Evolutionary conservation across 1,139 yeast species (phyloP).

Genomic region (Chernovozyma aurita): DNA sequence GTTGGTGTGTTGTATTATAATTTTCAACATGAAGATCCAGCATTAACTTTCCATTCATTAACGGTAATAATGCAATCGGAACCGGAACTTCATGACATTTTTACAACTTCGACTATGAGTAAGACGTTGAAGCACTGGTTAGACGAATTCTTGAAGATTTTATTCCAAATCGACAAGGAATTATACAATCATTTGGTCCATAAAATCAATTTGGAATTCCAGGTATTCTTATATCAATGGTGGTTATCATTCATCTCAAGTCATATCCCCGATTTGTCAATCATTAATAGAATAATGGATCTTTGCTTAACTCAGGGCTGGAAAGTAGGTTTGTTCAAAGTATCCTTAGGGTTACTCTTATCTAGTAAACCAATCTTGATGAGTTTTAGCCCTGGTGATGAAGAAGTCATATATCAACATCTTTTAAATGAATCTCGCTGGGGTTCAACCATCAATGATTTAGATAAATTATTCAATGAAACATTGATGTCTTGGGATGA

Average conservation of each 20-base stretch:
- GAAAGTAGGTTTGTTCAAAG: conserved; percentile 56
- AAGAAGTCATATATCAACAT: conserved; percentile 60
- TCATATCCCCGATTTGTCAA: conserved; percentile 51
- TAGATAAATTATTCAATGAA: conserved; percentile 41
- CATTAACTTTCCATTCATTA: conserved; percentile 51
- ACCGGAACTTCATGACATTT: conserved; percentile 52
- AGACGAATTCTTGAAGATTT: conserved; percentile 46
- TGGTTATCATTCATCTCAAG: conserved; percentile 62
- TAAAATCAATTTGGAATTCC: conserved; percentile 33
- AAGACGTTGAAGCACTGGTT: conserved; percentile 52
- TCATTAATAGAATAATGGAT: conserved; percentile 53
- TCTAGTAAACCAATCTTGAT: conserved; percentile 50
- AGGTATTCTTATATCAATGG: conserved; percentile 58
- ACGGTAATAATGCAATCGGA: conserved; percentile 62
- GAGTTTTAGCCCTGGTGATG: conserved; percentile 45
- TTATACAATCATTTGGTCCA: conserved; percentile 42
- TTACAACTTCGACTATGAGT: conserved; percentile 51
- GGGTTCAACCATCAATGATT: conserved; percentile 48
- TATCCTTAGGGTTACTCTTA: conserved; percentile 52
- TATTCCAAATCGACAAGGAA: conserved; percentile 37
- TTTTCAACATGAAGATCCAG: conserved; percentile 39
- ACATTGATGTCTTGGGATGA: conserved; percentile 36
- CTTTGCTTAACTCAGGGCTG: conserved; percentile 60
- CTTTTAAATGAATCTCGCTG: conserved; percentile 53
- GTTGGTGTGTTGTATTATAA: conserved; percentile 59